phyloP scores from a whole-genome alignment of 2,329 filamentous ascomycete genomes.

The Aureobasidium sp. region DNA sequence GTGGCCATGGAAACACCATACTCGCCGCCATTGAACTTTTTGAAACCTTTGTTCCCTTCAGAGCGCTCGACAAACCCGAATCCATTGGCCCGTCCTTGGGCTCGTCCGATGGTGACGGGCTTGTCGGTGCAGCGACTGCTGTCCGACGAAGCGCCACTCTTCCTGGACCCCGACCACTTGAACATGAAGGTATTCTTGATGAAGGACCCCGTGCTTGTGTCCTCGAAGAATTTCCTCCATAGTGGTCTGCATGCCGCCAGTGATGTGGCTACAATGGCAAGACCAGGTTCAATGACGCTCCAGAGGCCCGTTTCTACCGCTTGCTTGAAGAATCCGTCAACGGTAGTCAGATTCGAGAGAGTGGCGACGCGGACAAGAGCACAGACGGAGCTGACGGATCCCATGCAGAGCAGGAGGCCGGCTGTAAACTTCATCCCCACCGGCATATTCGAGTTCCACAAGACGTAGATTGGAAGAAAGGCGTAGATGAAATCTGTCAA shows the following conservation, averaged over 20 bases:
- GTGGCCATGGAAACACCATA: not conserved
- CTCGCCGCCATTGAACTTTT: not conserved
- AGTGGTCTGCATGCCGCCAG: conserved; percentile 27
- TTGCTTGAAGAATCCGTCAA: conserved; percentile 20
- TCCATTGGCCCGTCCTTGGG: not conserved
- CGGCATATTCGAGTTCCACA: conserved; percentile 35
- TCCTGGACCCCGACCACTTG: not conserved
- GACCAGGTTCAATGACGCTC: conserved; percentile 26
- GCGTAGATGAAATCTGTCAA: conserved; percentile 29
- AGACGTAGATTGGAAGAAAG: conserved; percentile 32
- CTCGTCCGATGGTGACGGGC: not conserved
- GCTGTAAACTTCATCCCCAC: conserved; percentile 34
- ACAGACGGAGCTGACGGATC: conserved; percentile 21
- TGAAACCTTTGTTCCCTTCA: not conserved
- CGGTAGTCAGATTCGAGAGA: conserved; percentile 17
- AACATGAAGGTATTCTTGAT: not conserved
- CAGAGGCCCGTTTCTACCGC: conserved; percentile 23
- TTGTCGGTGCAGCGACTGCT: not conserved
- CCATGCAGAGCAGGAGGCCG: conserved; percentile 32
- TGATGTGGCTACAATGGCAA: conserved; percentile 27
- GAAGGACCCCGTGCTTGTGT: not conserved
- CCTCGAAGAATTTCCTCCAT: conserved; percentile 14
- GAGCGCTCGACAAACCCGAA: not conserved
- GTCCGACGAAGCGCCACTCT: not conserved
- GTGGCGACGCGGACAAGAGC: conserved; percentile 20